Conservation (phyloP, 2,329 filamentous ascomycete genomes). For the Pseudopyricularia javanii region DNA sequence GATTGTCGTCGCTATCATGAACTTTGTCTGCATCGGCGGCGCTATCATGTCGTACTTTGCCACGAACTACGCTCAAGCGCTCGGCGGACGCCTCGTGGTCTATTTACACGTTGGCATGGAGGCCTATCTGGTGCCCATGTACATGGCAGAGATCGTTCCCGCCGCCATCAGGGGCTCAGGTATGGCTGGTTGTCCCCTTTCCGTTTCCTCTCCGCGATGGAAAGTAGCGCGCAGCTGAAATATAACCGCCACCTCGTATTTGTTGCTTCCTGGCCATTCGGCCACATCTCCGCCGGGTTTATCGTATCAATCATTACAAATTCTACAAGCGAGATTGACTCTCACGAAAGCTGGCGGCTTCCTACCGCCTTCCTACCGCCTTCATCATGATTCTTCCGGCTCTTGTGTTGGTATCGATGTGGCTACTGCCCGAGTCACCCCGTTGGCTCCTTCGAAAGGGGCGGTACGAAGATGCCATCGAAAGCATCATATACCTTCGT, state of each 20-base stretch:
- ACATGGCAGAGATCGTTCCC: conserved; percentile 9
- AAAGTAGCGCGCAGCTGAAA: too few relatives aligned
- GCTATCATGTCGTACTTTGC: conserved; percentile 5
- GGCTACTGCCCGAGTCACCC: conserved; percentile 8
- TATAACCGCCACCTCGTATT: too few relatives aligned
- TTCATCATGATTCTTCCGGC: conserved; percentile 6
- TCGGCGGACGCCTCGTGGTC: conserved; percentile 7
- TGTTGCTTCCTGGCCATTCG: conserved; percentile 6
- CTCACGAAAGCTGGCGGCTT: conserved; percentile 1
- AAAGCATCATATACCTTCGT: conserved; percentile 3
- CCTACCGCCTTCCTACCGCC: conserved; percentile 5
- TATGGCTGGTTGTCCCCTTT: too few relatives aligned
- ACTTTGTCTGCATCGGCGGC: conserved; percentile 5
- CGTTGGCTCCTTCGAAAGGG: conserved; percentile 8
- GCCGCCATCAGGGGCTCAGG: conserved; percentile 6
- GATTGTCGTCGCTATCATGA: conserved; percentile 6
- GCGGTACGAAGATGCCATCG: conserved; percentile 4
- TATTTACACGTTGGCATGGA: conserved; percentile 7
- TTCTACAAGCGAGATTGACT: conserved; percentile 1
- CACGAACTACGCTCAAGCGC: conserved; percentile 4
- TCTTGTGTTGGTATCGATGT: conserved; percentile 4
- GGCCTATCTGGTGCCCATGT: conserved; percentile 9
- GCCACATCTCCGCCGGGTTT: conserved; percentile 4
- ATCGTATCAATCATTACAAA: neutral
- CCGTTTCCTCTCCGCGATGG: too few relatives aligned